A percentile compares a stretch with the other conserved stretches of the same genome.
phyloP scores from a whole-genome alignment of 2,329 filamentous ascomycete species.

The Lasiodiplodia sp. region DNA sequence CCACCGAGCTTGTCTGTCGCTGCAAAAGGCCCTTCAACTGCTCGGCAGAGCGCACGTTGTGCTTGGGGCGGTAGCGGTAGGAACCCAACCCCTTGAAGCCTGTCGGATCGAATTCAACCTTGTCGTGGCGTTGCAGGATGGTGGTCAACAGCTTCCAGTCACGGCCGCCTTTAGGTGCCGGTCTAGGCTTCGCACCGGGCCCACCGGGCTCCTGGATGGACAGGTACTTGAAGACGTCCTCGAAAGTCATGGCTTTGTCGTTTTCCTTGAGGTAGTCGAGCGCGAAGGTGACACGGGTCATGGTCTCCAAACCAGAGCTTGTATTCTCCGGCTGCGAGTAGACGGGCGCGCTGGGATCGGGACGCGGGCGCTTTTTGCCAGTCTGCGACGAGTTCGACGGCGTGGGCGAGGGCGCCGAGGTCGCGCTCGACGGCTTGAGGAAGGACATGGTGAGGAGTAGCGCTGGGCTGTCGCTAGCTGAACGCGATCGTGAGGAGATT shows the following conservation, averaged over 20 bases:
- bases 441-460: slow-evolving; percentile 41
- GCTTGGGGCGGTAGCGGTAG: slow-evolving; percentile 85
- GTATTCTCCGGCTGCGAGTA: slow-evolving; percentile 81
- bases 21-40: slow-evolving; percentile 84
- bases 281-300: slow-evolving; percentile 87
- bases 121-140: slow-evolving; percentile 71
- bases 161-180: slow-evolving; percentile 15
- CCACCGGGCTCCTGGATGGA: slow-evolving; percentile 70
- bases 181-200: slow-evolving; percentile 59
- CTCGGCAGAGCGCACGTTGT: slow-evolving; percentile 79
- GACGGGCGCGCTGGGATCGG: slow-evolving; percentile 59
- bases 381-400: slow-evolving; percentile 51
- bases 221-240: slow-evolving; percentile 81
- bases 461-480: background rate
- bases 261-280: slow-evolving; percentile 74
- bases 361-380: slow-evolving; percentile 64
- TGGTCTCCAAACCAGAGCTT: slow-evolving; percentile 78
- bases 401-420: slow-evolving; percentile 67
- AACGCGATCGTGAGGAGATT: background rate
- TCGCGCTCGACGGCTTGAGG: slow-evolving; percentile 41
- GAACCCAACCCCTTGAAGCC: slow-evolving; percentile 73
- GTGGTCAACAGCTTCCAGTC: slow-evolving; percentile 60
- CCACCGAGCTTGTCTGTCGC: slow-evolving; percentile 78
- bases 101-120: slow-evolving; percentile 64
- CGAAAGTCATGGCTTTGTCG: slow-evolving; percentile 61